Evolutionary conservation across 495 filamentous ascomycete genomes (phyloP).

Genomic region (Rhypophila decipiens): DNA sequence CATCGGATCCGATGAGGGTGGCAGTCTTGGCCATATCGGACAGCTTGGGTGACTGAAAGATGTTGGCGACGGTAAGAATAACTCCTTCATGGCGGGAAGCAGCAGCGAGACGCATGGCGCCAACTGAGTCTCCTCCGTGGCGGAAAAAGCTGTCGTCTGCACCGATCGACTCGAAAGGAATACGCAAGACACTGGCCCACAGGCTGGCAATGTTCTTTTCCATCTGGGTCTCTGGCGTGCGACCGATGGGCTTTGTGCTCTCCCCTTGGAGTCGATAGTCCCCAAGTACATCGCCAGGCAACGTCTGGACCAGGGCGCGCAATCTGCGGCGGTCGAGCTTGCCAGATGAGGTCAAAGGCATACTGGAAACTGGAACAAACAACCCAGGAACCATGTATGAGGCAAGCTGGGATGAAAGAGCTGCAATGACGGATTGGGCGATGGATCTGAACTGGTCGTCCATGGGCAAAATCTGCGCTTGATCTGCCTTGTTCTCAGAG

Average conservation of each 20-base stretch:
- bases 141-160: slow-evolving; percentile 56
- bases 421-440: background rate
- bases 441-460: slow-evolving; percentile 1
- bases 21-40: slow-evolving; percentile 32
- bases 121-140: slow-evolving; percentile 64
- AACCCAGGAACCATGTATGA: slow-evolving; percentile 51
- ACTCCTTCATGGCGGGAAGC: slow-evolving; percentile 44
- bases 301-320: slow-evolving; percentile 8
- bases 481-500: background rate
- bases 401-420: slow-evolving; percentile 5
- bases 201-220: slow-evolving; percentile 25
- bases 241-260: background rate
- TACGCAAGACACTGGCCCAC: slow-evolving; percentile 23
- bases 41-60: slow-evolving; percentile 46
- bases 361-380: slow-evolving; percentile 42
- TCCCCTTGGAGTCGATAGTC: slow-evolving; percentile 7
- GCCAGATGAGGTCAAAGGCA: slow-evolving; percentile 46
- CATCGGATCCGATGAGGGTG: background rate
- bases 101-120: slow-evolving; percentile 62
- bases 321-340: slow-evolving; percentile 40
- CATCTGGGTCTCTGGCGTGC: slow-evolving; percentile 6
- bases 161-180: slow-evolving; percentile 30
- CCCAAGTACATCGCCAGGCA: background rate
- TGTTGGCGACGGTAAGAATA: slow-evolving; percentile 45
- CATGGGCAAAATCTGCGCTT: slow-evolving; percentile 10